Evolutionary conservation across 176 grass and related monocot genomes (phyloP), one percentile per base, ranked within the genome.

Genomic region (Oryza officinalis): DNA sequence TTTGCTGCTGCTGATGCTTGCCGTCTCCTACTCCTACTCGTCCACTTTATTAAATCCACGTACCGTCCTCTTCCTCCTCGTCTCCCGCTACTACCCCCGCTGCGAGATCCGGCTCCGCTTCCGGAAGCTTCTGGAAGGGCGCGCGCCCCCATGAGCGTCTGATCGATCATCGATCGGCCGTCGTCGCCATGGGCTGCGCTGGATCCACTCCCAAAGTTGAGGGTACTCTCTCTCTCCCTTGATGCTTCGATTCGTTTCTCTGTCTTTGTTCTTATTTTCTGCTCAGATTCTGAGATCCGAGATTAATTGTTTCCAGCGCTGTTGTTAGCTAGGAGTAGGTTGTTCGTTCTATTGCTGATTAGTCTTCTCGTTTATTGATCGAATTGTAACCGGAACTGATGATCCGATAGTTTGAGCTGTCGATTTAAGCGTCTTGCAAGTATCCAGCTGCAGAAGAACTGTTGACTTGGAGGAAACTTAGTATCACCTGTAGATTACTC

Each of bases 151-250:
- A 86, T 78, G 86, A 85, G 67, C 50, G 31, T 59, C 71, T 81
- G 65, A 86, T 41, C 82, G 33, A 57, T 54, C 49, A 86, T 41
- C 82, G 33, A 57, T 54, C 49, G 49, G 49, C 49, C 45, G 80
- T 66, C 69, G 80, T 47, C 74, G 80, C 72, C 79, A 98, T 93
- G 95, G 95, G 95, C 43, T 95, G 95, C 85, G 92, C 86, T 78
- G 95, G 92, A 94, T 98, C 95, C 86, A 93, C 90, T 5, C 89
- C 82, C 33, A 88, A 87, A 85, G 89, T 90, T 45, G 89, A 88
- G 27, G 92, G 87, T 90, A 82, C 22, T 20, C 14, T 6, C 15
- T 6, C 8, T 38, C 40, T 31, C 18, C 32, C 11, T 9, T 69
- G 84, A 45, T 72, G 81, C 78, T 67, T 82, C 65, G 18, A 22